Base-by-base conservation (phyloP, 1,139 yeast species). In the Lipomyces yarrowii region DNA sequence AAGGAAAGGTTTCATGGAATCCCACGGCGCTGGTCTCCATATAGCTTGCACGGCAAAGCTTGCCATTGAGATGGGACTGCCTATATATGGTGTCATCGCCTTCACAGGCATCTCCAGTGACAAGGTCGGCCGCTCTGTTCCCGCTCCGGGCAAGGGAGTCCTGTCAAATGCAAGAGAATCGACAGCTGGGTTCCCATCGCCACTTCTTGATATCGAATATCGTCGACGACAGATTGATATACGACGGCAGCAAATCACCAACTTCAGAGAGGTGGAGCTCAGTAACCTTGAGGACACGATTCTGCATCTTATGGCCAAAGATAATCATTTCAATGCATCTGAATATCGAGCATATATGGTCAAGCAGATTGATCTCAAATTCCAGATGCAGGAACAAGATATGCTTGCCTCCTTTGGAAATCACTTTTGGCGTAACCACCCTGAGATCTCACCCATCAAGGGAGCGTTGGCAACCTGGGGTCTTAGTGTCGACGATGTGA, bases 141-240 rank as follows among this genome's bases (percentile, higher is more conserved):
- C 99, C 73, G 99, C 99, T 77, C 99, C 99, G 81, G 99, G 99
- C 80, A 92, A 93, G 83, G 99, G 99, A 88, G 89, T 94, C 74
- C 86, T 94, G 83, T 94, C 99, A 71, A 91, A 97, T 75, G 99
- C 99, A 67, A 89, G 96, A 78, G 99, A 94, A 82, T 93, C 88
- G 74, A 86, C 85, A 75, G 84, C 89, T 83, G 89, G 90, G 81
- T 89, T 85, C 84, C 87, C 91, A 75, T 83, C 93, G 72, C 88
- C 94, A 71, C 82, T 90, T 81, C 83, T 94, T 82, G 91, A 92
- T 80, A 88, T 94, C 80, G 89, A 89, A 79, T 94, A 94, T 87
- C 91, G 99, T 83, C 84, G 90, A 75, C 87, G 98, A 80, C 99
- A 94, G 83, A 86, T 94, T 77, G 86, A 85, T 75, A 82, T 84